phyloP scores from a whole-genome alignment of 1,284 basidiomycete species.

The Crucibulum cyathiforme region DNA sequence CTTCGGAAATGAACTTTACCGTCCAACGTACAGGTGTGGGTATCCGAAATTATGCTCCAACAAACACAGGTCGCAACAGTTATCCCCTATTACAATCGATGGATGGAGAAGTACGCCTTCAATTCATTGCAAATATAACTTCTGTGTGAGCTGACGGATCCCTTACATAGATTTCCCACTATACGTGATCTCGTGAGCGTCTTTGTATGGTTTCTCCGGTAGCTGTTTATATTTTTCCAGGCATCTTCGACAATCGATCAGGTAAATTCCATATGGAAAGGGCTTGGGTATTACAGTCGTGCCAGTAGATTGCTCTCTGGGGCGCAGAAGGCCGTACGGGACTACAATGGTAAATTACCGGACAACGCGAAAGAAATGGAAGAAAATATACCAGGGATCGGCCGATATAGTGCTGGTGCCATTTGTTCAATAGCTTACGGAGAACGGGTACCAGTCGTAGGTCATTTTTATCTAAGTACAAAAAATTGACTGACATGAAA shows the following conservation, averaged over 20 bases:
- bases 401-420: slow-evolving; percentile 90
- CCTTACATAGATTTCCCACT: slow-evolving; percentile 75
- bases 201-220: neutral
- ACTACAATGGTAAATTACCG: slow-evolving; percentile 78
- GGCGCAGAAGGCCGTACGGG: slow-evolving; percentile 76
- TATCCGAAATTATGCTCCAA: slow-evolving; percentile 97
- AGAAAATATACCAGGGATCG: slow-evolving; percentile 87
- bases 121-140: neutral
- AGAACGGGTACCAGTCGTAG: slow-evolving; percentile 81
- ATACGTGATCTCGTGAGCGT: slow-evolving; percentile 73
- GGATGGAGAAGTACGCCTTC: slow-evolving; percentile 74
- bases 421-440: slow-evolving; percentile 92
- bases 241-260: slow-evolving; percentile 81
- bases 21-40: slow-evolving; percentile 67
- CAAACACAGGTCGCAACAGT: slow-evolving; percentile 94
- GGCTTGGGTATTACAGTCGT: slow-evolving; percentile 91
- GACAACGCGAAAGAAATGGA: slow-evolving; percentile 83
- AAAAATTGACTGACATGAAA: neutral
- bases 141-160: slow-evolving; percentile 14
- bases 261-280: slow-evolving; percentile 89
- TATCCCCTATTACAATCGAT: slow-evolving; percentile 86
- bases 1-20: slow-evolving; percentile 1
- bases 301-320: slow-evolving; percentile 81
- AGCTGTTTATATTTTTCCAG: slow-evolving; percentile 29
- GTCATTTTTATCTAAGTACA: slow-evolving; percentile 22